These are phyloP conservation scores for Colletotrichum zoysiae DNA, from an alignment of 2,329 filamentous ascomycete genomes.

Conservation along the genomic window DNA sequence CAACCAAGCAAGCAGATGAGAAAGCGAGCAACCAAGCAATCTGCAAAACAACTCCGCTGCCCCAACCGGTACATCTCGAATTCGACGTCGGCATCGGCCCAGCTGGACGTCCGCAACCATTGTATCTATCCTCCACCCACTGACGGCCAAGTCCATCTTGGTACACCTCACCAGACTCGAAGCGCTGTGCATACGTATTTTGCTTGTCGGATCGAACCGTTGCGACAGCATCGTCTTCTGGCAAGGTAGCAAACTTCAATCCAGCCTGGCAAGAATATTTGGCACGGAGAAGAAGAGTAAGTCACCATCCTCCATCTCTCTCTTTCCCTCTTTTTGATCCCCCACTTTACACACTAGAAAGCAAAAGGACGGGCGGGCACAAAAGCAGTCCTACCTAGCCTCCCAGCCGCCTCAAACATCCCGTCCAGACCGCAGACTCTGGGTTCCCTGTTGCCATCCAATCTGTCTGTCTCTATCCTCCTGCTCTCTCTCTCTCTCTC, in stretches of 20 bases:
- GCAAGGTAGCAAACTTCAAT: slow-evolving; percentile 5
- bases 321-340: slow-evolving; percentile 3
- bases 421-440: slow-evolving; percentile 33
- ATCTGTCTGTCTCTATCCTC: slow-evolving; percentile 34
- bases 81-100: not conserved
- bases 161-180: not conserved
- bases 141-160: not conserved
- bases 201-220: not conserved
- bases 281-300: slow-evolving; percentile 4
- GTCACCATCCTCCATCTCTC: slow-evolving; percentile 1
- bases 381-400: slow-evolving; percentile 13
- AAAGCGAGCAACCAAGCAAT: not conserved
- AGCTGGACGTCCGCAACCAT: slow-evolving; percentile 10
- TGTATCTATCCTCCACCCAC: not conserved
- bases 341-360: slow-evolving; percentile 2
- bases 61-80: not conserved
- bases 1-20: not conserved
- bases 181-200: not conserved
- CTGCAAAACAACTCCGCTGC: not conserved
- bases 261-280: not conserved
- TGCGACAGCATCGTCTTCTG: not conserved
- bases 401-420: slow-evolving; percentile 25
- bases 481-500: not conserved
- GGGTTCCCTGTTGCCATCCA: slow-evolving; percentile 33
- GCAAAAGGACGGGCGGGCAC: not conserved